phyloP scores from a whole-genome alignment of 768 basidiomycete genomes.

The Hortiboletus flavorubellus region DNA sequence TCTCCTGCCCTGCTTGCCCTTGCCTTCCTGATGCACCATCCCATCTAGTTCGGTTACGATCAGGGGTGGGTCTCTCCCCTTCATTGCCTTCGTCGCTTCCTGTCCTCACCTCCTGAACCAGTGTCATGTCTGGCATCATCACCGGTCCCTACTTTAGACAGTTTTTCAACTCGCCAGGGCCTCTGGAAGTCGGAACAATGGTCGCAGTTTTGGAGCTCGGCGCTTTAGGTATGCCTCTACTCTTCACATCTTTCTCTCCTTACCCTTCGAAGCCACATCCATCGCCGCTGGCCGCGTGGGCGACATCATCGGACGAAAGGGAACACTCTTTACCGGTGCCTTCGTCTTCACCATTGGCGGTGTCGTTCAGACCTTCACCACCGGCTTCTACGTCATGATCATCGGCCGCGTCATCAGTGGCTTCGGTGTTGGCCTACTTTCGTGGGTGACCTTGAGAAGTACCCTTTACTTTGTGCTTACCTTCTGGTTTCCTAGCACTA shows the following conservation, averaged over 20 bases:
- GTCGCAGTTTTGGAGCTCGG: conserved; percentile 94
- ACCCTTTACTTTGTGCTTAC: conserved; percentile 2
- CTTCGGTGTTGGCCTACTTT: conserved; percentile 86
- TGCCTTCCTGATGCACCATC: neutral
- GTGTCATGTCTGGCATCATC: conserved; percentile 91
- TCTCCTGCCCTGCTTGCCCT: conserved; percentile 9
- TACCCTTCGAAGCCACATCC: conserved; percentile 63
- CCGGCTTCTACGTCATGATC: conserved; percentile 78
- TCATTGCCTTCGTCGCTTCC: neutral
- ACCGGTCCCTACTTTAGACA: conserved; percentile 79
- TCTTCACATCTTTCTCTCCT: neutral
- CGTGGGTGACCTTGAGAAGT: conserved; percentile 45
- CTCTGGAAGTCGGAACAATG: conserved; percentile 85
- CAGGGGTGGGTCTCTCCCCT: conserved; percentile 56
- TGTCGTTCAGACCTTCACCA: conserved; percentile 77
- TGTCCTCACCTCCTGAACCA: conserved; percentile 27
- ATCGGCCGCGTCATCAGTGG: conserved; percentile 80
- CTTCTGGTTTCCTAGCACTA: conserved; percentile 53
- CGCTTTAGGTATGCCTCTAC: conserved; percentile 64
- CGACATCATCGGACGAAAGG: conserved; percentile 80
- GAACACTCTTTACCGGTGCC: conserved; percentile 81
- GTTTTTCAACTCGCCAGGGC: conserved; percentile 76
- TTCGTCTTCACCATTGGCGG: conserved; percentile 85
- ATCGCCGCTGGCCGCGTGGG: conserved; percentile 86
- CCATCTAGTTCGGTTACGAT: conserved; percentile 73